Evolutionary conservation across 2,329 filamentous ascomycete genomes (phyloP).

Genomic region (Penicillium thymicola): DNA sequence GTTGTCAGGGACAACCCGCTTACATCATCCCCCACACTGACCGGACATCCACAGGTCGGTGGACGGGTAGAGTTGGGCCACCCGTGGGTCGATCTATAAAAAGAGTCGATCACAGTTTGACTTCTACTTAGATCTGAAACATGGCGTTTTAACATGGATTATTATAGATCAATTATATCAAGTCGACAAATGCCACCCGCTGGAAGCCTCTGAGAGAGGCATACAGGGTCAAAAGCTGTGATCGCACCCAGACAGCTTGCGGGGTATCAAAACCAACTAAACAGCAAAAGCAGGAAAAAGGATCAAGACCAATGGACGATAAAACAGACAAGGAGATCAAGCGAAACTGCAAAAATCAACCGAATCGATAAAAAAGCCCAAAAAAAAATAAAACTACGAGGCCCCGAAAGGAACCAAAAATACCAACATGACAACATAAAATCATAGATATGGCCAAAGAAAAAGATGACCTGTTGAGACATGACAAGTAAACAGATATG

Average conservation of each 20-base stretch:
- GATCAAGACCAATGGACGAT: neutral
- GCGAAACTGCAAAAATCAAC: neutral
- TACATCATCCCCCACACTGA: constrained; percentile 21
- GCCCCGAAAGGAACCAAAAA: neutral
- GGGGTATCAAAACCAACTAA: constrained; percentile 11
- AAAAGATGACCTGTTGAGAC: constrained; percentile 22
- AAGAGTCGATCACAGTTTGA: constrained; percentile 11
- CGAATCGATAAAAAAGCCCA: constrained; percentile 1
- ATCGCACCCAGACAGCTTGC: constrained; percentile 5
- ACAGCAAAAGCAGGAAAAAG: constrained; percentile 1
- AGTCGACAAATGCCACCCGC: constrained; percentile 1
- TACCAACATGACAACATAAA: constrained; percentile 1
- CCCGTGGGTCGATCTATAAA: constrained; percentile 6
- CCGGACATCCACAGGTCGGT: neutral
- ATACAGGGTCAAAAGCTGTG: constrained; percentile 2
- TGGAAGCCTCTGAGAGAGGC: neutral
- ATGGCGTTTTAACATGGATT: neutral
- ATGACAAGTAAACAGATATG: constrained; percentile 22
- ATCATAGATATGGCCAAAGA: constrained; percentile 15
- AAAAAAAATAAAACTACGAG: constrained; percentile 1
- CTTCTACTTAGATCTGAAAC: neutral
- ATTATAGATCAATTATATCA: neutral
- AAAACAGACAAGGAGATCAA: neutral
- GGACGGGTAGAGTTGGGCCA: neutral
- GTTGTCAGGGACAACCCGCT: constrained; percentile 28